Evolutionary conservation across 768 basidiomycete genomes (phyloP).

Genomic region (Rhizopogon salebrosus): DNA sequence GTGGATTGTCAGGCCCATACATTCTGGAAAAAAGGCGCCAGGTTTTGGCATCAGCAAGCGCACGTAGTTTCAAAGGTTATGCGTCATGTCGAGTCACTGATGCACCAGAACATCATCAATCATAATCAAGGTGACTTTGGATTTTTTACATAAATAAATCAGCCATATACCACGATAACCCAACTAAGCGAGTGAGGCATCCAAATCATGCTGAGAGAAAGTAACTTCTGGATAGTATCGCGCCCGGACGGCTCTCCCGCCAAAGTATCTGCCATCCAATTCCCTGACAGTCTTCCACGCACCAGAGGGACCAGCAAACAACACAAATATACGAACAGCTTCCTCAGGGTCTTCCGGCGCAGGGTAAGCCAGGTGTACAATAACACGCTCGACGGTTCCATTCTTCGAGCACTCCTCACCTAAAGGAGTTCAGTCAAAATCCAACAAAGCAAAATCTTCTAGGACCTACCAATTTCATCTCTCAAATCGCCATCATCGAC

Average conservation of each 20-base stretch:
- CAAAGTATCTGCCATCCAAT: conserved; percentile 90
- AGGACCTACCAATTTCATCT: conserved; percentile 75
- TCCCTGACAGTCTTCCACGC: conserved; percentile 96
- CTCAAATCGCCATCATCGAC: conserved; percentile 79
- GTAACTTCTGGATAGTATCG: conserved; percentile 69
- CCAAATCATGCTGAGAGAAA: conserved; percentile 48
- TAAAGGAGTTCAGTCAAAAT: conserved; percentile 21
- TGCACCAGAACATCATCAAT: not conserved
- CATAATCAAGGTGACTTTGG: not conserved
- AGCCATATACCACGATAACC: not conserved
- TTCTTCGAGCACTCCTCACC: conserved; percentile 91
- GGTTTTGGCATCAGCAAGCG: no score
- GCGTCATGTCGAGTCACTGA: no score
- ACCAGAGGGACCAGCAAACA: conserved; percentile 86
- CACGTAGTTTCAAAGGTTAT: no score
- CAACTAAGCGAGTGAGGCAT: conserved; percentile 33
- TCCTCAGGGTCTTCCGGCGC: conserved; percentile 62
- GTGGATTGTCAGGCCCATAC: no score
- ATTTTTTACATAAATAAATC: not conserved
- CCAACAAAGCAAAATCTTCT: not conserved
- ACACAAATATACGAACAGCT: conserved; percentile 87
- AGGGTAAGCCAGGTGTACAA: conserved; percentile 75
- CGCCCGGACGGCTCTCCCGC: conserved; percentile 77
- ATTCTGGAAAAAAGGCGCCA: no score
- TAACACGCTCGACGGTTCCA: conserved; percentile 86